These are phyloP conservation scores for Chiua virens DNA, from an alignment of 768 basidiomycete genomes.

Conservation along the genomic window DNA sequence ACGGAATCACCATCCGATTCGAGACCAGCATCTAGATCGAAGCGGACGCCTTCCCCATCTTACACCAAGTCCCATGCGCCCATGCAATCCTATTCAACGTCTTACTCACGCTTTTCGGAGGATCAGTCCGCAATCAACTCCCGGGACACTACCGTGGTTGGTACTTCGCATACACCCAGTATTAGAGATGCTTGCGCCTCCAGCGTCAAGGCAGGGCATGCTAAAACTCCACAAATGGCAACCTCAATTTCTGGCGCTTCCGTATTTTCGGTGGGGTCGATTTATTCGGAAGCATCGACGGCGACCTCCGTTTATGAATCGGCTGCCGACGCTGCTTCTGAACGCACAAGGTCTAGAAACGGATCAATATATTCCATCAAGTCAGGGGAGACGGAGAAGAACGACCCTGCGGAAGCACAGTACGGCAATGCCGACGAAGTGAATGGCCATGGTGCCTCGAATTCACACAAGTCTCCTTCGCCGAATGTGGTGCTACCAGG, in stretches of 20 bases:
- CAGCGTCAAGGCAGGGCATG: slow-evolving; percentile 10
- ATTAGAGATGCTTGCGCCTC: not conserved
- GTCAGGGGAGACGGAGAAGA: slow-evolving; percentile 19
- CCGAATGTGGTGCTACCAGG: slow-evolving; percentile 5
- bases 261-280: slow-evolving; percentile 25
- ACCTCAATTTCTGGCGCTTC: slow-evolving; percentile 30
- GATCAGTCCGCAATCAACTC: slow-evolving; percentile 10
- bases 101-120: slow-evolving; percentile 15
- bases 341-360: slow-evolving; percentile 4
- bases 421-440: slow-evolving; percentile 9
- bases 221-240: slow-evolving; percentile 19
- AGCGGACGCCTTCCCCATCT: slow-evolving; percentile 17
- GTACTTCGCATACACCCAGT: not conserved
- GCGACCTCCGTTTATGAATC: slow-evolving; percentile 22
- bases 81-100: slow-evolving; percentile 16
- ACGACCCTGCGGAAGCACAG: slow-evolving; percentile 9
- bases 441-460: not conserved
- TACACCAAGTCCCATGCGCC: slow-evolving; percentile 10
- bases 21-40: slow-evolving; percentile 18
- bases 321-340: slow-evolving; percentile 3
- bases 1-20: slow-evolving; percentile 18
- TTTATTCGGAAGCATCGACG: slow-evolving; percentile 30
- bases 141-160: slow-evolving; percentile 1
- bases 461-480: not conserved
- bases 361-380: slow-evolving; percentile 12